phyloP scores from a whole-genome alignment of 2,329 filamentous ascomycete species.

The Parastagonospora avenae region DNA sequence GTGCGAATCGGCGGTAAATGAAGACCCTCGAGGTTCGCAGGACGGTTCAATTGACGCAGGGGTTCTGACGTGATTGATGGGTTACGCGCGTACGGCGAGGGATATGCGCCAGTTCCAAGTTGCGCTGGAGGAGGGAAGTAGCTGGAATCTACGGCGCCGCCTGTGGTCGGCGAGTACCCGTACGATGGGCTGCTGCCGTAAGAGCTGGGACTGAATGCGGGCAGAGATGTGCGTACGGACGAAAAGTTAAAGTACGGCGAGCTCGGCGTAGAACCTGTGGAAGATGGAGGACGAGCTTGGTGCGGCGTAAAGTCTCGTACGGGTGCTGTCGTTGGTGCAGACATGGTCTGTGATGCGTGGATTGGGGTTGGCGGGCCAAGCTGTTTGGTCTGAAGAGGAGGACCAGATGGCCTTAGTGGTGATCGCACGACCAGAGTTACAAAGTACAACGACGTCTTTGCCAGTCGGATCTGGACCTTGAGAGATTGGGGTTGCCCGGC shows the following conservation, averaged over 20 bases:
- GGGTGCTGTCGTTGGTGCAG: conserved; percentile 32
- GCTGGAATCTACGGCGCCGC: conserved; percentile 30
- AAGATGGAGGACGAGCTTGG: conserved; percentile 33
- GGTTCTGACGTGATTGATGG: conserved; percentile 35
- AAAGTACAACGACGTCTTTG: conserved; percentile 54
- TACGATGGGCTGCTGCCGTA: conserved; percentile 42
- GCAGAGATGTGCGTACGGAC: conserved; percentile 41
- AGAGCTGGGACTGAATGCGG: conserved; percentile 40
- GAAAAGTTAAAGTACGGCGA: conserved; percentile 45
- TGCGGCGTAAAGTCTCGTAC: conserved; percentile 35
- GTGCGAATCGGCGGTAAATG: conserved; percentile 46
- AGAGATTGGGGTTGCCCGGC: conserved; percentile 42
- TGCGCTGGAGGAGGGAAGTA: conserved; percentile 41
- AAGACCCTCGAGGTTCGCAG: conserved; percentile 36
- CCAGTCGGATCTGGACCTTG: conserved; percentile 43
- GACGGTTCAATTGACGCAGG: conserved; percentile 28
- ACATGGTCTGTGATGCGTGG: conserved; percentile 33
- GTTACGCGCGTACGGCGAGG: conserved; percentile 36
- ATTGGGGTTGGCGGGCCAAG: conserved; percentile 38
- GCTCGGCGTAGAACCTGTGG: conserved; percentile 40
- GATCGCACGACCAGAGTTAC: conserved; percentile 49
- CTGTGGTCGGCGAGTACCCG: conserved; percentile 41
- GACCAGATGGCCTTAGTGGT: conserved; percentile 26
- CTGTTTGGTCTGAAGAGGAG: conserved; percentile 42
- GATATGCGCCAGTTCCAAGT: conserved; percentile 25